Evolutionary conservation across 2,329 filamentous ascomycete genomes (phyloP).

Genomic region (Amphichorda felina): DNA sequence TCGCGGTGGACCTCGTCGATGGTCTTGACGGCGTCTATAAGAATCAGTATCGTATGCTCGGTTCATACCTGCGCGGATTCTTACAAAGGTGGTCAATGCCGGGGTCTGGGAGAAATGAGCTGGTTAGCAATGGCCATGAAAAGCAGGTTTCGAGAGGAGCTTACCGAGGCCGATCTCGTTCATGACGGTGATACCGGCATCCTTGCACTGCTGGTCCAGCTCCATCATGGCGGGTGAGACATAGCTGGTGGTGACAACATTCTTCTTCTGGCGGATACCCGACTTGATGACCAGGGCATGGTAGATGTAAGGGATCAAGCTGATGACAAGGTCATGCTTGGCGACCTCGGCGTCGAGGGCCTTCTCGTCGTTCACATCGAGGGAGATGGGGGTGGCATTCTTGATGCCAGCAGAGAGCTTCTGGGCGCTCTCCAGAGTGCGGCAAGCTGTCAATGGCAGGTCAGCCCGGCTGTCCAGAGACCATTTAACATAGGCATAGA

Average conservation of each 20-base stretch:
- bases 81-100: constrained; percentile 56
- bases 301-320: constrained; percentile 83
- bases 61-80: neutral
- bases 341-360: constrained; percentile 73
- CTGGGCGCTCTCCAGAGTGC: constrained; percentile 67
- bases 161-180: constrained; percentile 73
- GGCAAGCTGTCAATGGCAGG: constrained; percentile 48
- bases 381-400: constrained; percentile 63
- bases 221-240: constrained; percentile 88
- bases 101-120: constrained; percentile 35
- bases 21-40: constrained; percentile 68
- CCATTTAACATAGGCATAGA: no score
- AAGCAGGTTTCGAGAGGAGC: no score
- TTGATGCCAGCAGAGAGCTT: constrained; percentile 61
- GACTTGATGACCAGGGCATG: constrained; percentile 86
- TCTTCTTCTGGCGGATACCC: constrained; percentile 85
- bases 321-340: constrained; percentile 70
- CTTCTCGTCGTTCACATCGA: constrained; percentile 68
- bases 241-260: constrained; percentile 93
- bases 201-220: constrained; percentile 72
- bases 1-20: constrained; percentile 79
- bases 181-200: constrained; percentile 91
- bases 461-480: no score
- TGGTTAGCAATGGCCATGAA: no score
- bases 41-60: constrained; percentile 1